Evolutionary conservation across 305 asterid genomes (phyloP).

Genomic region (Fraxinus albicans): DNA sequence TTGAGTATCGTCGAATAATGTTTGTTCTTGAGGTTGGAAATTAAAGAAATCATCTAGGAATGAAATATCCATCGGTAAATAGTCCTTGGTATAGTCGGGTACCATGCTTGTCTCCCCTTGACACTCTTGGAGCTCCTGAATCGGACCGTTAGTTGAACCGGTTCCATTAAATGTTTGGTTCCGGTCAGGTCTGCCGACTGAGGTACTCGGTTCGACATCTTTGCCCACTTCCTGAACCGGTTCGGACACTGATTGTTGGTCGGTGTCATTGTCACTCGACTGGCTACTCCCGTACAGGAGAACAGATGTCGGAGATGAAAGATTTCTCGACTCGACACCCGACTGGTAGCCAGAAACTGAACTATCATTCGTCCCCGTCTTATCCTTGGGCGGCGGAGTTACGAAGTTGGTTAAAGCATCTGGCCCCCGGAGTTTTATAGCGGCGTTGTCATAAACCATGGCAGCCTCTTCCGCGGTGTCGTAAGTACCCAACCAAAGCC

Average conservation of each 20-base stretch:
- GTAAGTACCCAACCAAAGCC: not conserved
- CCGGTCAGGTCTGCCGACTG: not conserved
- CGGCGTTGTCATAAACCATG: not conserved
- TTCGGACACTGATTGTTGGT: slow-evolving; percentile 4
- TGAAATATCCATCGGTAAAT: slow-evolving; percentile 54
- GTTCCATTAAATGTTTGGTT: not conserved
- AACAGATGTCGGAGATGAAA: not conserved
- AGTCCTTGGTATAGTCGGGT: slow-evolving; percentile 46
- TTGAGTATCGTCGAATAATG: slow-evolving; percentile 29
- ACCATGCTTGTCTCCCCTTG: slow-evolving; percentile 50
- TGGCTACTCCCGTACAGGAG: not conserved
- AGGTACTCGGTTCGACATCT: slow-evolving; percentile 15
- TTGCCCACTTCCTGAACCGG: slow-evolving; percentile 6
- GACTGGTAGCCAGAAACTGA: not conserved
- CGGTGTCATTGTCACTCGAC: slow-evolving; percentile 14
- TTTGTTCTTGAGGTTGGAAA: slow-evolving; percentile 36
- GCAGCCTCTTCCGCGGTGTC: not conserved
- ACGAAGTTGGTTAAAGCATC: not conserved
- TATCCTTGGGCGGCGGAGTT: not conserved
- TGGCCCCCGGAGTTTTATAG: not conserved
- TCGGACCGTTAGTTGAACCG: not conserved
- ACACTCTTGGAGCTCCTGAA: slow-evolving; percentile 37
- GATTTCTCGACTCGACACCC: not conserved
- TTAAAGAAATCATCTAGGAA: slow-evolving; percentile 53
- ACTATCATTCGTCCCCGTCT: not conserved